Percentiles rank a stretch among this genome's conserved stretches.
Conservation (phyloP, 2,329 filamentous ascomycete species). For the Plectosphaerella sp. region DNA sequence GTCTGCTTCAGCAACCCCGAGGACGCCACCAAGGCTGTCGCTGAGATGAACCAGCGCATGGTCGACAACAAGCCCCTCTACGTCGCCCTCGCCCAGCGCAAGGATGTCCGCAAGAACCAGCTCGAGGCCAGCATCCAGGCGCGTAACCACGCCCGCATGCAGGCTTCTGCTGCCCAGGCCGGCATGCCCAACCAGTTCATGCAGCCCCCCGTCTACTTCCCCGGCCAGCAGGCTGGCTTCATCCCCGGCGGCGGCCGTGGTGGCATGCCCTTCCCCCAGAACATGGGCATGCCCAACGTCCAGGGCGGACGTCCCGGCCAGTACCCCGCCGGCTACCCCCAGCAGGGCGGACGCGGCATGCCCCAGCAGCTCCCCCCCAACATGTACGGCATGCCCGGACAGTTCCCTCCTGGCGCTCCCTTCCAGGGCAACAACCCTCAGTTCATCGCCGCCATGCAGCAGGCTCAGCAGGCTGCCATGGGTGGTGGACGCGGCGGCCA, state of each 20-base stretch:
- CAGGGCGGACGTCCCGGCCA: constrained; percentile 81
- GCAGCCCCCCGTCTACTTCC: constrained; percentile 83
- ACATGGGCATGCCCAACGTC: constrained; percentile 63
- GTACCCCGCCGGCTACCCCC: constrained; percentile 77
- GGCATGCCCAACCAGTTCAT: constrained; percentile 87
- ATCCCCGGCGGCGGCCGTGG: constrained; percentile 61
- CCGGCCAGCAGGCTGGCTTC: constrained; percentile 72
- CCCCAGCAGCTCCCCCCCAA: constrained; percentile 84
- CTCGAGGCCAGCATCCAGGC: constrained; percentile 99
- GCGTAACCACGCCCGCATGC: constrained; percentile 96
- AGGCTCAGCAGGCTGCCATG: constrained; percentile 61
- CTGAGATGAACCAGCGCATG: constrained; percentile 99
- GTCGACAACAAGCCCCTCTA: constrained; percentile 94
- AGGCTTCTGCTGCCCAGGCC: constrained; percentile 88
- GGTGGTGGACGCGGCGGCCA: constrained; percentile 58
- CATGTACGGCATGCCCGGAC: constrained; percentile 76
- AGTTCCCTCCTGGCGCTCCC: constrained; percentile 71
- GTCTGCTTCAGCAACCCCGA: constrained; percentile 99
- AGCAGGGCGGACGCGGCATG: constrained; percentile 81
- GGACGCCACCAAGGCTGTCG: constrained; percentile 97
- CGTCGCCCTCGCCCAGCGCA: constrained; percentile 96
- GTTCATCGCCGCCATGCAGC: constrained; percentile 78
- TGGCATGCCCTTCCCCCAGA: constrained; percentile 64
- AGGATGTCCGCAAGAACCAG: constrained; percentile 99
- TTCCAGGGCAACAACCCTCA: constrained; percentile 79